phyloP scores from a whole-genome alignment of 2,329 filamentous ascomycete genomes.

The Cladosporium oxysporum region DNA sequence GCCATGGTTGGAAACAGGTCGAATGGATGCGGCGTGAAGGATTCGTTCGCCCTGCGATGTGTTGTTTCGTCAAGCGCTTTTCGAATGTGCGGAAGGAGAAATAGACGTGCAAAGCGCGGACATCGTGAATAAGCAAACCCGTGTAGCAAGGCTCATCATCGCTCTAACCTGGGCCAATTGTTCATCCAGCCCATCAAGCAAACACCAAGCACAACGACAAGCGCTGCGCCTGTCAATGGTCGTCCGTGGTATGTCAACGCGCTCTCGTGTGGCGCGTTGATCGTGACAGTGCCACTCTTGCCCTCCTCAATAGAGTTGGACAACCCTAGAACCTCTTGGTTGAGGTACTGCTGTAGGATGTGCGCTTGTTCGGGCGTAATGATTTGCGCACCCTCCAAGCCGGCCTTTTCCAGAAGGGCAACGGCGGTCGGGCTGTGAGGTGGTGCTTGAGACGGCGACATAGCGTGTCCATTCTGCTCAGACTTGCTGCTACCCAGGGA shows the following conservation, averaged over 20 bases:
- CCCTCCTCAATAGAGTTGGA: constrained; percentile 15
- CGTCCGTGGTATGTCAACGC: constrained; percentile 32
- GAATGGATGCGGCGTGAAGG: constrained; percentile 1
- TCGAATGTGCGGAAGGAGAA: neutral
- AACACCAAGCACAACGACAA: constrained; percentile 36
- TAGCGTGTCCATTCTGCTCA: constrained; percentile 31
- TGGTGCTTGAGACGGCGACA: constrained; percentile 22
- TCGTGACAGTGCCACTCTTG: constrained; percentile 11
- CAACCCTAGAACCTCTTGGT: constrained; percentile 32
- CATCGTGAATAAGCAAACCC: neutral
- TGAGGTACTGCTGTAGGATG: constrained; percentile 33
- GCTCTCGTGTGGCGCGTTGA: constrained; percentile 19
- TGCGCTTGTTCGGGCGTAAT: constrained; percentile 39
- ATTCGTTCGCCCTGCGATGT: neutral
- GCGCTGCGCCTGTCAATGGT: constrained; percentile 33
- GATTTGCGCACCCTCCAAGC: constrained; percentile 35
- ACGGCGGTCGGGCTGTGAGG: constrained; percentile 30
- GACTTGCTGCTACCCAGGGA: constrained; percentile 23
- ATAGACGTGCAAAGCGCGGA: neutral
- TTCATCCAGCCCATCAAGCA: constrained; percentile 38
- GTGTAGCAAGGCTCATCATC: constrained; percentile 36
- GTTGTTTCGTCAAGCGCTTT: constrained; percentile 8
- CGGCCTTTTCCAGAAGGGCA: constrained; percentile 33
- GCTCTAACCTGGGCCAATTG: constrained; percentile 48
- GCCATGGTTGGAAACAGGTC: neutral